Percentiles rank a stretch among this genome's conserved stretches.
phyloP scores from a whole-genome alignment of 1,284 basidiomycete genomes.

The Lentinus polychrous region DNA sequence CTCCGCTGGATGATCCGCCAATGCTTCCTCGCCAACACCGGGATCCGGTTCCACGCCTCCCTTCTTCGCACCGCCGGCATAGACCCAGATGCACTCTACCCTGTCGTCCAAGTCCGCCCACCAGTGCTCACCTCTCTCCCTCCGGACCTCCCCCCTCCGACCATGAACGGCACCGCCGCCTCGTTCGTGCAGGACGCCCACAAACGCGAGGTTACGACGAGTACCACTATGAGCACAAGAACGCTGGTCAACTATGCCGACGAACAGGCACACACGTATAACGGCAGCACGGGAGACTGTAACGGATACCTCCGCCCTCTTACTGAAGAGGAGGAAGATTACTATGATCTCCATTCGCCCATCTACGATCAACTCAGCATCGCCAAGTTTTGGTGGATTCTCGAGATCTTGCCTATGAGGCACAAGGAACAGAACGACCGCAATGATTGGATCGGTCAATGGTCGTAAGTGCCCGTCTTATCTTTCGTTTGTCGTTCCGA shows the following conservation, averaged over 20 bases:
- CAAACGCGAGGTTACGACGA: background rate
- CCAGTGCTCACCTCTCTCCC: slow-evolving; percentile 14
- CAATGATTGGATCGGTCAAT: slow-evolving; percentile 2
- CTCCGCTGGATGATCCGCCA: slow-evolving; percentile 54
- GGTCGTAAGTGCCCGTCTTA: background rate
- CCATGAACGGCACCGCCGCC: no score
- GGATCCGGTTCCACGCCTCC: slow-evolving; percentile 44
- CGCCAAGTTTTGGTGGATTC: slow-evolving; percentile 38
- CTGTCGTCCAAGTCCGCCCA: slow-evolving; percentile 31
- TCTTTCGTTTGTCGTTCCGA: background rate
- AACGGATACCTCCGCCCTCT: background rate
- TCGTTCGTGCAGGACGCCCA: background rate
- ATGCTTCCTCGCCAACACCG: slow-evolving; percentile 41
- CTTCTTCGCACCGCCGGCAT: slow-evolving; percentile 38
- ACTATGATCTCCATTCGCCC: slow-evolving; percentile 34
- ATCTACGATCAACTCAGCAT: slow-evolving; percentile 39
- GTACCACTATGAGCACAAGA: background rate
- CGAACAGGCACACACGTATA: slow-evolving; percentile 13
- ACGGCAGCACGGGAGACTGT: background rate
- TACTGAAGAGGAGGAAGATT: slow-evolving; percentile 44
- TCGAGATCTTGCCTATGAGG: slow-evolving; percentile 7
- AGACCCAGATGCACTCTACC: slow-evolving; percentile 33
- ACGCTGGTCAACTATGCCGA: slow-evolving; percentile 16
- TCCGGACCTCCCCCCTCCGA: background rate
- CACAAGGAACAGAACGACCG: slow-evolving; percentile 1